A percentile compares a stretch with the other conserved stretches of the same genome.
phyloP scores from a whole-genome alignment of 2,329 filamentous ascomycete species.

The Remersonia thermophila region DNA sequence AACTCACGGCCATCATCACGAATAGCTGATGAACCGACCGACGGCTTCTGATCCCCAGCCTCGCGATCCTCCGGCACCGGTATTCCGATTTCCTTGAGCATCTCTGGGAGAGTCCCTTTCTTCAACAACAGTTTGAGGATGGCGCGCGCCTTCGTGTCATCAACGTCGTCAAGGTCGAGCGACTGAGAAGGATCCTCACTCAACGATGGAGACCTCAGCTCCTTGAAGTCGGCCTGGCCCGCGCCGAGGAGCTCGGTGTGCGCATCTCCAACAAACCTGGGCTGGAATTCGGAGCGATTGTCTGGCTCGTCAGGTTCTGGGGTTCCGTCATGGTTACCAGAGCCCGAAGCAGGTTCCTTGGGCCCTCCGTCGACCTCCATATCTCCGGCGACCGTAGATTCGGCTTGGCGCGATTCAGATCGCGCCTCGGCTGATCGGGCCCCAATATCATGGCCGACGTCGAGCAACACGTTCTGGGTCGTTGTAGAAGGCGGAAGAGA shows the following conservation, averaged over 20 bases:
- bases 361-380: slow-evolving; percentile 3
- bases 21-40: neutral
- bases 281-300: neutral
- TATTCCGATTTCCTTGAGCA: slow-evolving; percentile 20
- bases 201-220: neutral
- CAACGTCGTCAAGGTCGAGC: slow-evolving; percentile 4
- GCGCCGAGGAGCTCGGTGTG: slow-evolving; percentile 2
- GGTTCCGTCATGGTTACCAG: slow-evolving; percentile 2
- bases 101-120: slow-evolving; percentile 22
- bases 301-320: slow-evolving; percentile 1
- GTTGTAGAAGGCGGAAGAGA: neutral
- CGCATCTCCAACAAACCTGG: slow-evolving; percentile 14
- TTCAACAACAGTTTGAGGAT: slow-evolving; percentile 8
- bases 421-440: neutral
- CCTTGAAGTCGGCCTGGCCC: neutral
- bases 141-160: slow-evolving; percentile 8
- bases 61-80: slow-evolving; percentile 9
- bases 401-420: slow-evolving; percentile 1
- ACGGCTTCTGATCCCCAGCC: slow-evolving; percentile 7
- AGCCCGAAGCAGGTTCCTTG: slow-evolving; percentile 1
- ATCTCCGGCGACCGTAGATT: slow-evolving; percentile 2
- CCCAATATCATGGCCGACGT: neutral
- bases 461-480: slow-evolving; percentile 1
- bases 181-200: neutral
- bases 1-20: neutral